phyloP scores from a whole-genome alignment of 805 yeast species.

The Candida tallmaniae region DNA sequence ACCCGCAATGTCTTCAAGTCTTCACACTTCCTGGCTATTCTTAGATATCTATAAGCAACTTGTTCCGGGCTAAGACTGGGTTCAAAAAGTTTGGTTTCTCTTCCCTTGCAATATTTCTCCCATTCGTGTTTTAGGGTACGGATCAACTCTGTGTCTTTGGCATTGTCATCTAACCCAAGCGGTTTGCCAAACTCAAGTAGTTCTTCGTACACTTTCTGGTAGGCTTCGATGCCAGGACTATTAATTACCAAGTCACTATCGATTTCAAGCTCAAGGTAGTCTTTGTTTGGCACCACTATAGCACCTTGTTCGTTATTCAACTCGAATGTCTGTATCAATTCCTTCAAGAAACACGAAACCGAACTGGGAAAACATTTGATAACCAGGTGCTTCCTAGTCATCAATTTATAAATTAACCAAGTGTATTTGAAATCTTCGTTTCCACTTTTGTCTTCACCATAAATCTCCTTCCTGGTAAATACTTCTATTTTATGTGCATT shows the following conservation, averaged over 20 bases:
- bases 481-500: background rate
- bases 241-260: too few relatives aligned
- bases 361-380: constrained; percentile 2
- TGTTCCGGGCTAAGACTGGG: too few relatives aligned
- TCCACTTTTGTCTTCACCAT: background rate
- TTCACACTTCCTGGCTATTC: background rate
- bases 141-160: too few relatives aligned
- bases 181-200: too few relatives aligned
- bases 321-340: constrained; percentile 1
- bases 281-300: constrained; percentile 7
- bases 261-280: too few relatives aligned
- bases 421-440: background rate
- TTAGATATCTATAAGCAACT: too few relatives aligned
- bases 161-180: too few relatives aligned
- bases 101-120: too few relatives aligned
- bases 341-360: background rate
- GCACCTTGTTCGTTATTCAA: constrained; percentile 4
- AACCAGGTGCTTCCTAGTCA: background rate
- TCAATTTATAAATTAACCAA: background rate
- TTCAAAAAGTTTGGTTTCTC: too few relatives aligned
- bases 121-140: too few relatives aligned
- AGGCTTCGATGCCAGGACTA: too few relatives aligned
- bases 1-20: background rate
- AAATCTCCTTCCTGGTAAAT: background rate
- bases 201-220: too few relatives aligned